Evolutionary conservation across 2,329 filamentous ascomycete genomes (phyloP), one percentile per base, ranked within the genome.

Genomic region (Cladophialophora exuberans): DNA sequence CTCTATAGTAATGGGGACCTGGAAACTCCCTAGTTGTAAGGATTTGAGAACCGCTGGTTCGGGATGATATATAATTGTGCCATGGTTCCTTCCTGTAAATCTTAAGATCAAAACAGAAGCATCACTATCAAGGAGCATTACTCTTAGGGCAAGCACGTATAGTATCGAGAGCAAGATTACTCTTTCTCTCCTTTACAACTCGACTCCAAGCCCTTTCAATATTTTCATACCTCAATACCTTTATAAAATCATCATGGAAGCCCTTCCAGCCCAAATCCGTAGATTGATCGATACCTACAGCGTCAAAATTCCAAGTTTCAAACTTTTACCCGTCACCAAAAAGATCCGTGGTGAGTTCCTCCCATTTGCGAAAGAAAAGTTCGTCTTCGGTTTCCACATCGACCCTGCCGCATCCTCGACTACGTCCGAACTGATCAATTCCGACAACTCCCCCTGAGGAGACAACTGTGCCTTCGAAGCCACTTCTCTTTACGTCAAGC

Each of bases 371-470:
- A 22, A 22, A 23, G 33, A 49, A 25, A 18, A 26, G 6, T 48
- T 55, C 23, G 43, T 49, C 17, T 36, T 55, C 13, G 35, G 25
- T 10, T 49, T 49, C 23, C 52, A 50, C n/a, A 42, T 49, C 44
- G 44, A 49, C 15, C 52, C 44, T 42, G 26, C 52, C 17, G 23
- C 42, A 13, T 28, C 44, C 1, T 43, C 52, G 4, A 50, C 44
- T 9, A n/a, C 3, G 22, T 18, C 43, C 52, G 35, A 15, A 15
- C 26, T 55, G 36, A 49, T 49, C 35, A 50, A 55, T 20, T n/a
- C 30, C 10, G 51, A 54, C 35, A 43, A 53, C 41, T 39, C 30
- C 30, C 7, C 41, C 3, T 53, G 50, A 42, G 50, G 50, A 9
- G 17, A 28, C 22, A 2, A 17, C 7, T 36, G 41, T 28, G 17